Evolutionary conservation across 225 moss, liverwort and hornwort genomes (phyloP), one percentile per base, ranked within the genome.

Genomic region (Takakia lepidozioides): DNA sequence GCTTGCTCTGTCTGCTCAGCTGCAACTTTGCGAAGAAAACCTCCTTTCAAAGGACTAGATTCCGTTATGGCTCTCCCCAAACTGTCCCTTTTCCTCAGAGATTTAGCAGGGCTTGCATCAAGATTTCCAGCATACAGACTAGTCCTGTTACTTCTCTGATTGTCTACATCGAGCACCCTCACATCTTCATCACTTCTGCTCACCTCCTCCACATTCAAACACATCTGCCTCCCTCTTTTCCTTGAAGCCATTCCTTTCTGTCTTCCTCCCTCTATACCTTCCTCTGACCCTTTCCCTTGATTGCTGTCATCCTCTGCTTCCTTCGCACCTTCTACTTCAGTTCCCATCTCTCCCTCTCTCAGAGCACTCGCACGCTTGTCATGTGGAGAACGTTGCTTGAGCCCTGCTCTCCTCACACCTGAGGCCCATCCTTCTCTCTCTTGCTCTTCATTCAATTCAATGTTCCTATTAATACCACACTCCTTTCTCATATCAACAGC

Each of bases 191-290:
- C 36, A 32, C 7, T 11, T 23, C 52, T 30, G 36, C 38, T n/a
- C n/a, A n/a, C 43, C 42, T 49, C 25, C 15, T 37, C 48, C 46
- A 43, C 35, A 35, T 9, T 40, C 48, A 51, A 45, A 16, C 52
- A 40, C 48, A 44, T 73, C 46, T 28, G 68, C 50, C 44, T 65
- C 48, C 52, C 69, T 48, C 60, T 58, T 50, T 43, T 73, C 25
- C 42, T 55, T 35, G 61, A 54, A 39, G 1, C 27, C n/a, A 4
- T 36, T 48, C 19, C 19, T 44, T n/a, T 22, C 49, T 24, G 5
- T 3, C 54, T 40, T 25, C 29, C 37, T 60, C 49, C 11, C 44
- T 54, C 44, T 49, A 34, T 46, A 29, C 27, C 16, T 51, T 51
- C 50, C 20, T 8, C 20, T 34, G 27, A 5, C 18, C 20, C 19